Percentiles rank a stretch among this genome's conserved stretches.
Evolutionary conservation across 23 red algal species (phyloP).

Genomic region (Gracilaria domingensis): DNA sequence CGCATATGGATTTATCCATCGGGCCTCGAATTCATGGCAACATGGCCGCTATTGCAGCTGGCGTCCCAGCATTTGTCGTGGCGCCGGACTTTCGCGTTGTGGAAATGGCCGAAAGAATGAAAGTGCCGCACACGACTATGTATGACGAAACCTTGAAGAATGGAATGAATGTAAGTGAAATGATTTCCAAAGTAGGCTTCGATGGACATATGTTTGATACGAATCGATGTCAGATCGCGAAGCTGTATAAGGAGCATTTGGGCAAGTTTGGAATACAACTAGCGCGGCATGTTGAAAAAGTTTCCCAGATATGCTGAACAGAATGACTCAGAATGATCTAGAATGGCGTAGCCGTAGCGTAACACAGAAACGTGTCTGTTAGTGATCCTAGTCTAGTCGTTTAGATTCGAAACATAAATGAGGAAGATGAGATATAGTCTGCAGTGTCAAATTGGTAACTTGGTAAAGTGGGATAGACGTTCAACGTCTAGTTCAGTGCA

Average conservation of each 20-base stretch:
- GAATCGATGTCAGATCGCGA: constrained; percentile 30
- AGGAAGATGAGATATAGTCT: too few species aligned
- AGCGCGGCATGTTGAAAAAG: constrained; percentile 5
- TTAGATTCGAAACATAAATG: too few species aligned
- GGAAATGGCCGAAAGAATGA: constrained; percentile 35
- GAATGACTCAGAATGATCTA: too few species aligned
- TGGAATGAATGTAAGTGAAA: not conserved
- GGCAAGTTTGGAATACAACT: not conserved
- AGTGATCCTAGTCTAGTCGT: too few species aligned
- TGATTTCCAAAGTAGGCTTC: constrained; percentile 28
- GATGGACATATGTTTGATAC: constrained; percentile 11
- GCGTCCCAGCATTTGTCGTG: constrained; percentile 23
- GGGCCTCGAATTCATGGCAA: constrained; percentile 46
- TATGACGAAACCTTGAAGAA: constrained; percentile 16
- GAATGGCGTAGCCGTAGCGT: too few species aligned
- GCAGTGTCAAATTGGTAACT: too few species aligned
- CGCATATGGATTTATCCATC: constrained; percentile 28
- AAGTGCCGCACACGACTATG: constrained; percentile 35
- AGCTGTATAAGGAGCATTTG: constrained; percentile 33
- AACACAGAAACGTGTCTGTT: too few species aligned
- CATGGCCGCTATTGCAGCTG: constrained; percentile 29
- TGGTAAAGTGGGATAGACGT: too few species aligned
- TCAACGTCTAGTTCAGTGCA: too few species aligned
- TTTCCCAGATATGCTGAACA: constrained; percentile 6
- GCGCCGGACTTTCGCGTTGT: constrained; percentile 46